Conservation (phyloP, 768 basidiomycete genomes). For the Psilocybe azurescens region DNA sequence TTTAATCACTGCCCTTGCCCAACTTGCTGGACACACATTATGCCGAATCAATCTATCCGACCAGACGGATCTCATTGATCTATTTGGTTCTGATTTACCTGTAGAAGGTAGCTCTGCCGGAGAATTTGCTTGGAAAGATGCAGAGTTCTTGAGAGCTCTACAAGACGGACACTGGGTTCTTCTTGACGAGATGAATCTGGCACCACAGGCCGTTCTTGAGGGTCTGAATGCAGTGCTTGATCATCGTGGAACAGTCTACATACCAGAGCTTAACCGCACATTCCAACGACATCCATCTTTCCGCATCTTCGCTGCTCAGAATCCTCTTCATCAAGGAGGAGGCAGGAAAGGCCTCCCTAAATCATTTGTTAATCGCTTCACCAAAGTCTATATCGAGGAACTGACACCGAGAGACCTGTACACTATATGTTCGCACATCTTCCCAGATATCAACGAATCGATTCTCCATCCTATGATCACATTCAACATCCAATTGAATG, state of each 20-base stretch:
- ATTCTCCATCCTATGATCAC: constrained; percentile 76
- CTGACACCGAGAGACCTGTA: constrained; percentile 79
- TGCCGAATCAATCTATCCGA: constrained; percentile 98
- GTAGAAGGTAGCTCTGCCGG: constrained; percentile 90
- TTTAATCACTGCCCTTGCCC: constrained; percentile 86
- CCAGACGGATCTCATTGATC: constrained; percentile 94
- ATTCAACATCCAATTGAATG: constrained; percentile 76
- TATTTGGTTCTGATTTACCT: constrained; percentile 96
- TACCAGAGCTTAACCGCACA: constrained; percentile 91
- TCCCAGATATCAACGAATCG: constrained; percentile 60
- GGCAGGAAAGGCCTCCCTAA: constrained; percentile 97
- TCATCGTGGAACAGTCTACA: constrained; percentile 92
- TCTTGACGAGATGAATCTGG: constrained; percentile 98
- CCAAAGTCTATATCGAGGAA: constrained; percentile 94
- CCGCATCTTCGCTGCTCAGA: constrained; percentile 97
- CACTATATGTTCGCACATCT: constrained; percentile 76
- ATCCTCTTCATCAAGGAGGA: constrained; percentile 94
- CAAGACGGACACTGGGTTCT: constrained; percentile 98
- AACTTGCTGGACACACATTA: constrained; percentile 75
- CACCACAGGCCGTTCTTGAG: constrained; percentile 95
- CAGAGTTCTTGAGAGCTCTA: constrained; percentile 91
- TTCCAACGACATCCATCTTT: constrained; percentile 93
- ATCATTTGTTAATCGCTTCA: constrained; percentile 97
- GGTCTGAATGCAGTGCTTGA: constrained; percentile 96
- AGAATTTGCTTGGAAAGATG: constrained; percentile 97